These are phyloP conservation scores for Truncatella angustata DNA, from an alignment of 2,329 filamentous ascomycete genomes.

Conservation along the genomic window DNA sequence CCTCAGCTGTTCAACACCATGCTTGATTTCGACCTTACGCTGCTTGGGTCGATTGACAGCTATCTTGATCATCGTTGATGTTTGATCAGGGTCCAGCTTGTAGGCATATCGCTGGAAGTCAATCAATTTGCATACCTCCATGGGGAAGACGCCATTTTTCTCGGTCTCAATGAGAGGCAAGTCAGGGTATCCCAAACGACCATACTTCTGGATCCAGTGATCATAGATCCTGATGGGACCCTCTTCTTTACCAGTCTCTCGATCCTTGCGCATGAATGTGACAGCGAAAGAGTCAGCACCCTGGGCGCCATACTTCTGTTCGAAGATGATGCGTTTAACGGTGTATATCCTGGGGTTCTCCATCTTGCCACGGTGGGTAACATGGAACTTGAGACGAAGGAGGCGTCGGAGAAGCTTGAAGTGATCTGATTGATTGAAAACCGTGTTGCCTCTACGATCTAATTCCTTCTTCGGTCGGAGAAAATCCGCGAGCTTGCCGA, in stretches of 20 bases:
- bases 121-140: slow-evolving; percentile 56
- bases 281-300: slow-evolving; percentile 51
- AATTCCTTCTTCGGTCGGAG: slow-evolving; percentile 34
- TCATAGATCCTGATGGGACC: slow-evolving; percentile 42
- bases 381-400: slow-evolving; percentile 53
- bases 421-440: slow-evolving; percentile 42
- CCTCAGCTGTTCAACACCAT: slow-evolving; percentile 64
- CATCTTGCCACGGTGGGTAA: slow-evolving; percentile 51
- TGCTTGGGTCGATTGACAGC: slow-evolving; percentile 74
- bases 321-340: slow-evolving; percentile 50
- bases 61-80: slow-evolving; percentile 86
- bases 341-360: slow-evolving; percentile 48
- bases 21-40: slow-evolving; percentile 67
- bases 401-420: slow-evolving; percentile 56
- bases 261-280: slow-evolving; percentile 51
- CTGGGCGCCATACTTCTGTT: slow-evolving; percentile 37
- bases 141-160: slow-evolving; percentile 54
- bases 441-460: slow-evolving; percentile 16
- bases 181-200: slow-evolving; percentile 41
- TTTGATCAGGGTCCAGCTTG: slow-evolving; percentile 63
- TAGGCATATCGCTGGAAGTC: slow-evolving; percentile 60
- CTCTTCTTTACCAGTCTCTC: slow-evolving; percentile 29
- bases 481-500: slow-evolving; percentile 22
- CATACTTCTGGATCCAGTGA: slow-evolving; percentile 58
- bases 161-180: slow-evolving; percentile 59